Base-by-base conservation (phyloP, 2,329 filamentous ascomycete genomes). In the Aspergillus sp. region DNA sequence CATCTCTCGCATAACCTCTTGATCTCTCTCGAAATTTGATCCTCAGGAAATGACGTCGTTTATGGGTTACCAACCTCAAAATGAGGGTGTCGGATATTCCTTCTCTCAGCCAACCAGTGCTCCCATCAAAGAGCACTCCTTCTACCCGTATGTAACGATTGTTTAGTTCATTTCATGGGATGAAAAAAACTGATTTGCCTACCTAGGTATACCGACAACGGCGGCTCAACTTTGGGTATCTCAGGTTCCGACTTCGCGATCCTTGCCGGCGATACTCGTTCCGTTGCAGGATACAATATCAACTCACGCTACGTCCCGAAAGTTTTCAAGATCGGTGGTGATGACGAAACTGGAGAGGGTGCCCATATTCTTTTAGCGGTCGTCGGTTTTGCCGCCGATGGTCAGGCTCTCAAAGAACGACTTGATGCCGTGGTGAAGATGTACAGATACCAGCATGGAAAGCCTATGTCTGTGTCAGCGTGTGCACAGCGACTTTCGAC, bases 361-460 rank as follows among this genome's bases (percentile, higher is more conserved):
- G 87, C 89, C 45, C 87, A 83, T 47, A 87, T 98, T 62, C 82
- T 97, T 13, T 80, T 98, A 43, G 94, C 90, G 2, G 91, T 98
- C 0, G 91, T 95, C 39, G 93, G 93, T 42, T 98, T 96, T 67
- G 89, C 90, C 12, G 93, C 93, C 54, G 93, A 98, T 69, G 93
- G 93, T 51, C 84, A 90, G 62, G 91, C 93, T 32, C 78, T 98
- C 60, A 91, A 93, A 72, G 91, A 97, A 74, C 87, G 89, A 55
- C 82, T 97, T 55, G 91, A 97, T 68, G 85, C 88, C 54, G 83
- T 95, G 64, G 93, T 94, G 78, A 97, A 95, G 79, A 95, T 97
- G 85, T 97, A 97, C 82, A 88, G 87, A 63, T 96, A 96, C 77
- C 90, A 94, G 69, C 91, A 97, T 71, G 89, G 89, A 71, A 98